These are phyloP conservation scores for Debaryomyces tyrocola DNA, from an alignment of 805 yeast genomes.

Conservation along the genomic window DNA sequence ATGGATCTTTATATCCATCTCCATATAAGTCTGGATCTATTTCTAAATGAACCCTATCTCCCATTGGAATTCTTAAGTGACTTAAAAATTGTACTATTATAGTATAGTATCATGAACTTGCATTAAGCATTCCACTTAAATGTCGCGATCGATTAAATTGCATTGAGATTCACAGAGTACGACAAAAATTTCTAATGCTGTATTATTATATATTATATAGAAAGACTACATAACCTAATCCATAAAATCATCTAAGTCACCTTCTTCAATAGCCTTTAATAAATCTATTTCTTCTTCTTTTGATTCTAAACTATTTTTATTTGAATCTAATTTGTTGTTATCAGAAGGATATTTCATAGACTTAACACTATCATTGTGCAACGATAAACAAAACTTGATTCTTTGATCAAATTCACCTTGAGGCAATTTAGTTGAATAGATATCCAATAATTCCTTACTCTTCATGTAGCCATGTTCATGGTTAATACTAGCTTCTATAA, in stretches of 20 bases:
- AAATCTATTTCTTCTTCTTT: conserved; percentile 43
- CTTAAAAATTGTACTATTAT: not conserved
- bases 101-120: not conserved
- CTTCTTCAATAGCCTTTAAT: conserved; percentile 52
- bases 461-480: conserved; percentile 91
- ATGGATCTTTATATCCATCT: conserved; percentile 35
- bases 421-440: conserved; percentile 85
- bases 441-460: conserved; percentile 80
- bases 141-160: conserved; percentile 1
- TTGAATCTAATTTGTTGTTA: conserved; percentile 28
- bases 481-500: conserved; percentile 90
- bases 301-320: conserved; percentile 28
- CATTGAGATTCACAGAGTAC: not conserved
- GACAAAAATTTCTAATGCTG: no score
- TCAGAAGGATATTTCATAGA: conserved; percentile 87
- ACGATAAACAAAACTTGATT: conserved; percentile 84
- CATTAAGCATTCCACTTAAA: not conserved
- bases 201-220: not conserved
- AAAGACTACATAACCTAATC: conserved; percentile 22
- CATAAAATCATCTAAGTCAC: conserved; percentile 53
- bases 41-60: conserved; percentile 15
- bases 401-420: conserved; percentile 88
- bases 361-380: conserved; percentile 89
- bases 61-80: not conserved
- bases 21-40: conserved; percentile 30